Conservation (phyloP, 116 monocot species). For the Papilionanthe hybrid region DNA sequence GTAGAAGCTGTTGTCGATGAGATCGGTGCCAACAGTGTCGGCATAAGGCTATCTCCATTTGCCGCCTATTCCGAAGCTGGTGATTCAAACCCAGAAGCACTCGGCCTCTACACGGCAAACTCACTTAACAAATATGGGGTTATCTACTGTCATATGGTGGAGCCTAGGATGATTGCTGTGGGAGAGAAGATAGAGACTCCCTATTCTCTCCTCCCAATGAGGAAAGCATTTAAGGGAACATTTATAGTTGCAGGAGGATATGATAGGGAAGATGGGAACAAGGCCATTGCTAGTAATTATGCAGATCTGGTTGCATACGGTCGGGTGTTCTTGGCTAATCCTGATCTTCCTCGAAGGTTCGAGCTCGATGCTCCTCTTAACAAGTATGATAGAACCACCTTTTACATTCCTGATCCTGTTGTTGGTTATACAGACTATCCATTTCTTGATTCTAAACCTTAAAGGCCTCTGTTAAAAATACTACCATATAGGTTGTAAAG, state of each 20-base stretch:
- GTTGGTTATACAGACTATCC: slow-evolving; percentile 69
- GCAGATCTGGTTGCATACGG: slow-evolving; percentile 45
- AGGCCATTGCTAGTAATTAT: slow-evolving; percentile 11
- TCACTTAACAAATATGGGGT: slow-evolving; percentile 28
- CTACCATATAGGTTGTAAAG: too few relatives aligned
- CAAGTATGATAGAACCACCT: slow-evolving; percentile 34
- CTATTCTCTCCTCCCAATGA: slow-evolving; percentile 27
- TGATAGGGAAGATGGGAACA: slow-evolving; percentile 36
- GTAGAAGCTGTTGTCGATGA: slow-evolving; percentile 40
- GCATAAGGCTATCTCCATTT: slow-evolving; percentile 37
- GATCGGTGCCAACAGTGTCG: slow-evolving; percentile 41
- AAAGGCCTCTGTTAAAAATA: background rate
- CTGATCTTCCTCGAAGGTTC: slow-evolving; percentile 53
- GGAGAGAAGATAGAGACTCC: slow-evolving; percentile 19
- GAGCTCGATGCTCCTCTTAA: slow-evolving; percentile 45
- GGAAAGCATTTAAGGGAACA: slow-evolving; percentile 35
- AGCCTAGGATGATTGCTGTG: slow-evolving; percentile 32
- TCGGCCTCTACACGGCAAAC: slow-evolving; percentile 28
- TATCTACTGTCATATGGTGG: slow-evolving; percentile 37
- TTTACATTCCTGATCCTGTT: slow-evolving; percentile 51
- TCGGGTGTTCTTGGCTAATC: slow-evolving; percentile 56
- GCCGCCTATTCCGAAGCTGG: slow-evolving; percentile 19
- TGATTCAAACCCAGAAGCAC: slow-evolving; percentile 37
- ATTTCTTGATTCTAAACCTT: slow-evolving; percentile 23
- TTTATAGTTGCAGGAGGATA: slow-evolving; percentile 40